Evolutionary conservation across 2,329 filamentous ascomycete genomes (phyloP).

Genomic region (Endothia cerciana): DNA sequence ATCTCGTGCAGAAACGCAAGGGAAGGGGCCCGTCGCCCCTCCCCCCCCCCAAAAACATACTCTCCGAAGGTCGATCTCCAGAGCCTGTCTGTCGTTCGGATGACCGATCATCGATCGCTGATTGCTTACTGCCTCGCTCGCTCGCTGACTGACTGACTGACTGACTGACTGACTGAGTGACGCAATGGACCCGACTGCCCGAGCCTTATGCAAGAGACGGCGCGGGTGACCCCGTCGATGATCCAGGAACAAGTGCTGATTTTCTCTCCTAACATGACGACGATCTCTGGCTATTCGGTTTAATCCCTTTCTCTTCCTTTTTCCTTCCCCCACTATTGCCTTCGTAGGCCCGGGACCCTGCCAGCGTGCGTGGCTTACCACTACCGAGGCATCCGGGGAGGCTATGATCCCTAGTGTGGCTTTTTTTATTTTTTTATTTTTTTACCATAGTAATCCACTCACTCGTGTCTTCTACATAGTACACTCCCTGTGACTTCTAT

Average conservation of each 20-base stretch:
- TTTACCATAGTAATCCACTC: too few species aligned
- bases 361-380: background rate
- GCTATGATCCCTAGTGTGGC: background rate
- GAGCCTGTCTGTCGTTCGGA: background rate
- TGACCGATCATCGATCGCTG: background rate
- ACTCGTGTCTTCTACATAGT: too few species aligned
- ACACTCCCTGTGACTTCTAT: too few species aligned
- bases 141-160: conserved; percentile 1
- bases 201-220: conserved; percentile 11
- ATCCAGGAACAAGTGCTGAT: conserved; percentile 15
- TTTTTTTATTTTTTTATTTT: too few species aligned
- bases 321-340: background rate
- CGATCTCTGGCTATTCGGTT: background rate
- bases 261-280: background rate
- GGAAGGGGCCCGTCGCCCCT: background rate
- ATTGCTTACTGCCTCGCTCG: too few species aligned
- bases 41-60: background rate
- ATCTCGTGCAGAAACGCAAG: background rate
- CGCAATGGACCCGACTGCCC: conserved; percentile 10
- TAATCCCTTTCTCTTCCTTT: background rate
- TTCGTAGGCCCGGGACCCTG: background rate
- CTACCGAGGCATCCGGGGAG: conserved; percentile 3
- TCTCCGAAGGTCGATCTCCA: background rate
- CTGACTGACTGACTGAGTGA: background rate
- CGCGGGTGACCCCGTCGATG: conserved; percentile 14